A percentile compares a stretch with the other conserved stretches of the same genome.
These are phyloP conservation scores for Phytophthora citrophthora DNA, from an alignment of 352 stramenopile genomes.

Conservation along the genomic window DNA sequence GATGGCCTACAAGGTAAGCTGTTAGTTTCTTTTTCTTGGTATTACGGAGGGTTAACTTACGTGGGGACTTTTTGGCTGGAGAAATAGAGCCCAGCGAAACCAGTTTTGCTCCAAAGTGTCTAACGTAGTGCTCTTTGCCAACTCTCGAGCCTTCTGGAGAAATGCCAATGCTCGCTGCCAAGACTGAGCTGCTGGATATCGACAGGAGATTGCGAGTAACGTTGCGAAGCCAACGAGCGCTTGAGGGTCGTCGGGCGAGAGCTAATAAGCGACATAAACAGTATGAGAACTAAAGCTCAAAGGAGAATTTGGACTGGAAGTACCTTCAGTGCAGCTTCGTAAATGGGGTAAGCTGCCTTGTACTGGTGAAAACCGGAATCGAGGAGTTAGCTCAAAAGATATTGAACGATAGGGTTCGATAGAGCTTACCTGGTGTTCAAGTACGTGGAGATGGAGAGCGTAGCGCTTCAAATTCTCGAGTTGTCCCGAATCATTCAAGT, in stretches of 20 bases:
- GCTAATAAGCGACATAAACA: constrained; percentile 17
- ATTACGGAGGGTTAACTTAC: constrained; percentile 28
- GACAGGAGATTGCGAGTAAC: constrained; percentile 64
- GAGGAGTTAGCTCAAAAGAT: background rate
- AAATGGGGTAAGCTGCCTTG: constrained; percentile 51
- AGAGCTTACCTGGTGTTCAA: constrained; percentile 56
- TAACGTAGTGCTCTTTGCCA: constrained; percentile 21
- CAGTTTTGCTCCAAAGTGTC: constrained; percentile 54
- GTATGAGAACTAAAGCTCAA: background rate
- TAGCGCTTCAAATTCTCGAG: constrained; percentile 46
- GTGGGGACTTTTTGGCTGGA: constrained; percentile 55
- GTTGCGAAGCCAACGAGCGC: constrained; percentile 53
- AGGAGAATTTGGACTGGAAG: background rate
- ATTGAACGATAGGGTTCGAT: background rate
- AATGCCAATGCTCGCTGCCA: constrained; percentile 51
- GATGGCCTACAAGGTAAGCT: constrained; percentile 41
- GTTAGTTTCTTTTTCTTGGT: too few relatives aligned
- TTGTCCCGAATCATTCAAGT: constrained; percentile 17
- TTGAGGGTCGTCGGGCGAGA: constrained; percentile 44
- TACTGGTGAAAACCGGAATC: constrained; percentile 35
- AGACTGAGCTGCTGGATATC: constrained; percentile 62
- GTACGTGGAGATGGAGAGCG: constrained; percentile 52
- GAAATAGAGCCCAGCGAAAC: constrained; percentile 72
- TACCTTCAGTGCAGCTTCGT: constrained; percentile 65
- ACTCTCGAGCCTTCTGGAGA: constrained; percentile 33